These are phyloP conservation scores for Nothophoma quercina DNA, from an alignment of 2,329 filamentous ascomycete genomes.

Conservation along the genomic window DNA sequence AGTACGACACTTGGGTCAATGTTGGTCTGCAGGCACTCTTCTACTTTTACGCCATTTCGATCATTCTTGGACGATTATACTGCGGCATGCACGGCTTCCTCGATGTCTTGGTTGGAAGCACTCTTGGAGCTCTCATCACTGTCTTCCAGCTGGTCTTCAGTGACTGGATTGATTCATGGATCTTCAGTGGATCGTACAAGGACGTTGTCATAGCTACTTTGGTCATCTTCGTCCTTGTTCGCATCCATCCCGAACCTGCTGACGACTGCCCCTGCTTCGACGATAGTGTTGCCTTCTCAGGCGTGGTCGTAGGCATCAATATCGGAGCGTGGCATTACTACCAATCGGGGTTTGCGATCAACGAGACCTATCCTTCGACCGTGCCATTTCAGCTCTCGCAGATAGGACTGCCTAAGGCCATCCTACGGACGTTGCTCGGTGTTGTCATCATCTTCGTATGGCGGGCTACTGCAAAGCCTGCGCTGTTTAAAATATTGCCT, in stretches of 20 bases:
- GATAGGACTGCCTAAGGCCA: conserved; percentile 70
- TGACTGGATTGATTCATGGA: conserved; percentile 71
- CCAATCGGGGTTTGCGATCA: conserved; percentile 62
- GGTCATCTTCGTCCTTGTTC: conserved; percentile 76
- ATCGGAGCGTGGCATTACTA: conserved; percentile 84
- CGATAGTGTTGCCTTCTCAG: conserved; percentile 91
- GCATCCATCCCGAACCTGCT: conserved; percentile 92
- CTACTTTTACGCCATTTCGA: conserved; percentile 88
- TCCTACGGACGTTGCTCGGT: conserved; percentile 76
- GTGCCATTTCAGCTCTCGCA: conserved; percentile 71
- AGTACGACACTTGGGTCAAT: conserved; percentile 66
- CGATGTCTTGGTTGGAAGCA: conserved; percentile 83
- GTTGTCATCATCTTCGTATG: conserved; percentile 86
- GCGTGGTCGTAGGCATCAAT: conserved; percentile 85
- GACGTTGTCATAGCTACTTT: conserved; percentile 70
- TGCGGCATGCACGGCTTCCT: conserved; percentile 99
- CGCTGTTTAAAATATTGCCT: conserved; percentile 77
- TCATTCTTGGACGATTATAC: conserved; percentile 89
- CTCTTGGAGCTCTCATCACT: conserved; percentile 73
- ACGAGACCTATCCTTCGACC: conserved; percentile 63
- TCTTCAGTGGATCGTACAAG: conserved; percentile 63
- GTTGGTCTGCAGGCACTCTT: conserved; percentile 71
- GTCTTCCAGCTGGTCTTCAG: conserved; percentile 64
- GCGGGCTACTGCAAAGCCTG: conserved; percentile 88
- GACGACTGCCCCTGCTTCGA: conserved; percentile 98